A percentile compares a stretch with the other conserved stretches of the same genome.
These are phyloP conservation scores for Bigelowiella natans DNA, from an alignment of 78 protist species.

Conservation along the genomic window DNA sequence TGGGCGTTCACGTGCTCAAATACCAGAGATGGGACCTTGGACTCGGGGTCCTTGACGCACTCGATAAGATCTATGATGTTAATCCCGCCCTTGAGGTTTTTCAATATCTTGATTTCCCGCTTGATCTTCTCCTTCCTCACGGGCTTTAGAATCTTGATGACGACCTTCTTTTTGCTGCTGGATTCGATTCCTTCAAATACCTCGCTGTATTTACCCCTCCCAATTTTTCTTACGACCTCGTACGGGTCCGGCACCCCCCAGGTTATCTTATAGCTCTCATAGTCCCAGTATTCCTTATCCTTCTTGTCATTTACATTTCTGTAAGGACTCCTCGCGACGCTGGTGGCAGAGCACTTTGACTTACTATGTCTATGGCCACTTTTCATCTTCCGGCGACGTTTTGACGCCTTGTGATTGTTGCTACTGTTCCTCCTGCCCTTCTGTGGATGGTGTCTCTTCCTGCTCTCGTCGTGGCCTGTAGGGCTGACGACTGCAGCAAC, in stretches of 20 bases:
- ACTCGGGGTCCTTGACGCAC: slow-evolving; percentile 77
- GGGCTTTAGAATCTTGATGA: slow-evolving; percentile 62
- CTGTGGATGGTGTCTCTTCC: no score
- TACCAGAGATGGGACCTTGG: slow-evolving; percentile 81
- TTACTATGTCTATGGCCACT: no score
- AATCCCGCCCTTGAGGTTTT: slow-evolving; percentile 84
- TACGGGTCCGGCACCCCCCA: slow-evolving; percentile 66
- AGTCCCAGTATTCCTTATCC: slow-evolving; percentile 44
- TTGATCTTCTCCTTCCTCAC: slow-evolving; percentile 80
- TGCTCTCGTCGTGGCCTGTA: no score
- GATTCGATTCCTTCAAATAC: slow-evolving; percentile 91
- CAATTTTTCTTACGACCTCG: slow-evolving; percentile 86
- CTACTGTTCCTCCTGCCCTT: no score
- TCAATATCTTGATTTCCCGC: slow-evolving; percentile 81
- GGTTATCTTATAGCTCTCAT: neutral
- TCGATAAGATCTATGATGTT: neutral
- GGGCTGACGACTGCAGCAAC: no score
- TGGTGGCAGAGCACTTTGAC: no score
- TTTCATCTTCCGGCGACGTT: no score
- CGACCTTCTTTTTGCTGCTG: slow-evolving; percentile 38
- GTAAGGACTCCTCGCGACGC: neutral
- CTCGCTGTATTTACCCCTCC: slow-evolving; percentile 99
- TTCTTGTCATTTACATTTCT: neutral
- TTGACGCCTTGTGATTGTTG: no score
- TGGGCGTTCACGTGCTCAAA: slow-evolving; percentile 85